Percentiles rank a stretch among this genome's conserved stretches.
Evolutionary conservation across 1,139 yeast genomes (phyloP).

Genomic region (Yamadazyma pseudoaaseri): DNA sequence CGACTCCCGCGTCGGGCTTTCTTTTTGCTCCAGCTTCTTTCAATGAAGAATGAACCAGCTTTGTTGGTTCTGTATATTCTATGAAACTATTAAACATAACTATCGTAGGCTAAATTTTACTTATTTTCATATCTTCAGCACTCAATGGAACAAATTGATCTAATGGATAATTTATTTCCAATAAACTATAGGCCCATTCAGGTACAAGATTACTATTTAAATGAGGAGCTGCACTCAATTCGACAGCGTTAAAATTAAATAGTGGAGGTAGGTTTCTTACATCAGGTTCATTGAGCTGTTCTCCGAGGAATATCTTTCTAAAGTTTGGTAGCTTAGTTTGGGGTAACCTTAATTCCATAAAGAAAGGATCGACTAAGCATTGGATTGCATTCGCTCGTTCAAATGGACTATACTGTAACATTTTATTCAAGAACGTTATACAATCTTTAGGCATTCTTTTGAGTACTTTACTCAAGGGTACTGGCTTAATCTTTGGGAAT

Average conservation of each 20-base stretch:
- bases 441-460: conserved; percentile 62
- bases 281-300: conserved; percentile 8
- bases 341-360: conserved; percentile 67
- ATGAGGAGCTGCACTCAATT: conserved; percentile 39
- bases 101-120: conserved; percentile 4
- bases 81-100: neutral
- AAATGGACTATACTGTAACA: conserved; percentile 75
- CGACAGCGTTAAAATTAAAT: conserved; percentile 51
- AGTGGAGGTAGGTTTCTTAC: conserved; percentile 40
- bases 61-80: neutral
- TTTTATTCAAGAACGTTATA: conserved; percentile 55
- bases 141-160: conserved; percentile 13
- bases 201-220: conserved; percentile 40
- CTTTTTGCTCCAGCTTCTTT: conserved; percentile 5
- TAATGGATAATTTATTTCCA: conserved; percentile 11
- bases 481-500: conserved; percentile 93
- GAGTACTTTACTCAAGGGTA: conserved; percentile 82
- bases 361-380: conserved; percentile 68
- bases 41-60: too few species aligned
- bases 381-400: conserved; percentile 68
- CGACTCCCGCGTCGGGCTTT: conserved; percentile 19
- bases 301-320: conserved; percentile 34
- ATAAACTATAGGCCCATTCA: conserved; percentile 27
- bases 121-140: conserved; percentile 4
- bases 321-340: conserved; percentile 53